phyloP scores from a whole-genome alignment of 2,329 filamentous ascomycete genomes.

The Colletotrichum godetiae region DNA sequence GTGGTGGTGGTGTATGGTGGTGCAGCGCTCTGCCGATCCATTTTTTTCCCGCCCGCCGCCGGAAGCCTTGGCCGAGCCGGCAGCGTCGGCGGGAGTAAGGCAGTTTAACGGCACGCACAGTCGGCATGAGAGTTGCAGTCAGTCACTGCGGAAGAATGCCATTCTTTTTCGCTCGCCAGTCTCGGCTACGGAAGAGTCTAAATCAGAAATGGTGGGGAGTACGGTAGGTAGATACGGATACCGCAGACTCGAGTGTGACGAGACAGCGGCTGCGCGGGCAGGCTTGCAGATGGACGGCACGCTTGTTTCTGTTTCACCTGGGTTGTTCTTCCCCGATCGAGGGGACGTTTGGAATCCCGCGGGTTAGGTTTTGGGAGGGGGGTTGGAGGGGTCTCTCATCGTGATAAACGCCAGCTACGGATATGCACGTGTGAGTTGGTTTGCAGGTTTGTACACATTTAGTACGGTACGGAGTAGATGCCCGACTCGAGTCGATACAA shows the following conservation, averaged over 20 bases:
- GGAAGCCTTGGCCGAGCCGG: constrained; percentile 16
- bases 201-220: not conserved
- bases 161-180: constrained; percentile 20
- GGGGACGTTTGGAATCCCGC: not conserved
- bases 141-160: not conserved
- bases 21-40: not conserved
- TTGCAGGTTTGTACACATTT: not conserved
- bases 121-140: not conserved
- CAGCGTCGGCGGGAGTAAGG: not conserved
- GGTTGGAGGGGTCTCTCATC: not conserved
- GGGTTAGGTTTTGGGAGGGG: not conserved
- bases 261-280: not conserved
- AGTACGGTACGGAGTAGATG: no score
- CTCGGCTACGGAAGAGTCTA: constrained; percentile 12
- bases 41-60: constrained; percentile 8
- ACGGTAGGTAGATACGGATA: not conserved
- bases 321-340: constrained; percentile 11
- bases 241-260: not conserved
- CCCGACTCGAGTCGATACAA: not conserved
- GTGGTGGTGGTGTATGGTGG: not conserved
- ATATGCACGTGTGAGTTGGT: not conserved
- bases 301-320: constrained; percentile 23
- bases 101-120: not conserved
- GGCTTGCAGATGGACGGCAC: not conserved
- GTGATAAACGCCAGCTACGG: no score